Base-by-base conservation (phyloP, 768 basidiomycete genomes). In the Pleurotus eryngii region DNA sequence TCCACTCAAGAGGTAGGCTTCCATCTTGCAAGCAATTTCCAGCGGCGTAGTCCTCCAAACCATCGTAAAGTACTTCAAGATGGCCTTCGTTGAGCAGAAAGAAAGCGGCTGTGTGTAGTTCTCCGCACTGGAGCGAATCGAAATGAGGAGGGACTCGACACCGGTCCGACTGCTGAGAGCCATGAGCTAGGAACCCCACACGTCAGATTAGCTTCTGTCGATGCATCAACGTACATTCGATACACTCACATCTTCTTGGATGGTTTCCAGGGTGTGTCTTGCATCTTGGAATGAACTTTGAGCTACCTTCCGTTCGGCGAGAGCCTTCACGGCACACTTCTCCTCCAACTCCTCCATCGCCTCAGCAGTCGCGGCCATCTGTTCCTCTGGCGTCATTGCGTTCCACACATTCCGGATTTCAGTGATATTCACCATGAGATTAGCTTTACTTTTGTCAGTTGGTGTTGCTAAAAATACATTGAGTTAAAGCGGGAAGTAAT, bases 101-200 rank as follows among this genome's bases (percentile, higher is more conserved):
- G 27, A 38, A 8, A 42, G 24, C 9, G 59, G 59, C n/a, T 30
- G 48, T 11, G 39, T 43, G 27, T 48, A 51, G 17, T 45, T 24
- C 5, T 49, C 56, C 17, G 20, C 26, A 15, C 15, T 22, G 11
- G 46, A 39, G 18, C 59, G 27, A 26, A 42, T 26, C 11, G 48
- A 37, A 17, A 60, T 22, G 15, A 60, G 48, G 15, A 60, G 22
- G 20, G 35, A 12, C 42, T 60, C 59, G 12, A 48, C 50, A 15
- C 59, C 59, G 22, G 59, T 60, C 8, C 59, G 57, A 12, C 38
- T 42, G 47, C 50, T 46, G n/a, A 60, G 49, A 17, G 42, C 24
- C 14, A 20, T n/a, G 14, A 60, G 27, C 59, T 60, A 48, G 22
- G 42, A 27, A 11, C 4, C 26, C 27, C 26, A 9, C 35, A 11